These are phyloP conservation scores for Vitis riparia DNA, from an alignment of 164 flowering plant species.

Conservation along the genomic window DNA sequence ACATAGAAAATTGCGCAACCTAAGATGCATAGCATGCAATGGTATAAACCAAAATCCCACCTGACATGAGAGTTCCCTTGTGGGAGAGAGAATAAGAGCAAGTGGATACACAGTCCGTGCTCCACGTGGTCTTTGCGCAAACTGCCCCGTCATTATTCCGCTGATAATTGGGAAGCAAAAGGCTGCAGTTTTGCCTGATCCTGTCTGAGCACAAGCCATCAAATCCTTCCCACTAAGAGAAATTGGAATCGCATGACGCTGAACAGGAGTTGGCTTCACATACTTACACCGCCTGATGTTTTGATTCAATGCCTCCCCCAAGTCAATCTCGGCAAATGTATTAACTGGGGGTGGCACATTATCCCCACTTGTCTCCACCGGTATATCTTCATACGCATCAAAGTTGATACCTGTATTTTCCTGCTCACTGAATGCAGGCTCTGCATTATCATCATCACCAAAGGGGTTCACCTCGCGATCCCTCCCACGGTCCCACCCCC, in stretches of 20 bases:
- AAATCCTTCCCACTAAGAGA: constrained; percentile 65
- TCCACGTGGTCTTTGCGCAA: constrained; percentile 55
- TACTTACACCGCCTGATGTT: constrained; percentile 75
- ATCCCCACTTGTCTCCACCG: constrained; percentile 78
- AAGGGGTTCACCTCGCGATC: constrained; percentile 68
- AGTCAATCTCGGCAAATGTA: constrained; percentile 74
- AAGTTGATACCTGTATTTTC: constrained; percentile 72
- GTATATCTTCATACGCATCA: constrained; percentile 82
- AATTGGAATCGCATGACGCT: constrained; percentile 77
- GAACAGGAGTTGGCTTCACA: constrained; percentile 82
- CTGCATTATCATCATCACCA: constrained; percentile 42
- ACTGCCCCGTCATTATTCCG: constrained; percentile 66
- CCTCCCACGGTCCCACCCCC: constrained; percentile 57
- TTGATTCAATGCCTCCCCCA: constrained; percentile 61
- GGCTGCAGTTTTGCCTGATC: constrained; percentile 89
- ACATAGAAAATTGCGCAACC: neutral
- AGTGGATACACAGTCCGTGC: constrained; percentile 60
- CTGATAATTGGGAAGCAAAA: constrained; percentile 79
- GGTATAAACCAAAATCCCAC: constrained; percentile 23
- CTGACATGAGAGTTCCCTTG: constrained; percentile 78
- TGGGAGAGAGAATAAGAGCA: constrained; percentile 80
- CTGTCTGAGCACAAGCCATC: constrained; percentile 91
- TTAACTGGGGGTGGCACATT: constrained; percentile 73
- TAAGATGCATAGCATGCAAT: neutral
- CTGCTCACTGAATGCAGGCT: constrained; percentile 36